Conservation (phyloP, 1,284 basidiomycete genomes). For the Ustilago sp. region DNA sequence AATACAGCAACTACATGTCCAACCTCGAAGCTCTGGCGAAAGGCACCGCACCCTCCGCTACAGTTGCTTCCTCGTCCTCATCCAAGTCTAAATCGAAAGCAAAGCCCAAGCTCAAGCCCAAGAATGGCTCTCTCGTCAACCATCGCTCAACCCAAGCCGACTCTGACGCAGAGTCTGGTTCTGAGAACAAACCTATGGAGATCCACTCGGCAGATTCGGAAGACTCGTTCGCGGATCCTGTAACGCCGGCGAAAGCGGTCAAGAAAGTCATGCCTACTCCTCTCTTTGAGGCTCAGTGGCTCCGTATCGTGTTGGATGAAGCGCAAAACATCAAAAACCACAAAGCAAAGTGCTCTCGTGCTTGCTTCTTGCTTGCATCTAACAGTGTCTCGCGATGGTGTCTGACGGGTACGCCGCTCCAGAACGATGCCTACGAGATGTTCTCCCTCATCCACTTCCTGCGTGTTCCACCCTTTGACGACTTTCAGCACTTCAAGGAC, state of each 20-base stretch:
- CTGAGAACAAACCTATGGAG: slow-evolving; percentile 15
- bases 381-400: slow-evolving; percentile 65
- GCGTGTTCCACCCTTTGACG: slow-evolving; percentile 82
- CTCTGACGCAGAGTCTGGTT: slow-evolving; percentile 39
- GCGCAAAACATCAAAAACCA: slow-evolving; percentile 97
- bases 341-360: slow-evolving; percentile 81
- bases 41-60: slow-evolving; percentile 6
- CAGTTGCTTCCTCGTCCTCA: slow-evolving; percentile 1
- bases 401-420: slow-evolving; percentile 71
- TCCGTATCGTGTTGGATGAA: slow-evolving; percentile 88
- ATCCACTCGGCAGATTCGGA: slow-evolving; percentile 69
- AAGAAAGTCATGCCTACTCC: slow-evolving; percentile 71
- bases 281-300: slow-evolving; percentile 84
- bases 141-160: slow-evolving; percentile 16
- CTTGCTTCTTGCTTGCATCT: slow-evolving; percentile 78
- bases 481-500: slow-evolving; percentile 81
- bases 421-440: slow-evolving; percentile 90
- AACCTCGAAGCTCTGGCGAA: slow-evolving; percentile 33
- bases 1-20: slow-evolving; percentile 46
- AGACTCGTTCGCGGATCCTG: slow-evolving; percentile 51
- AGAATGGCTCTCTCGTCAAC: slow-evolving; percentile 6
- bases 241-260: slow-evolving; percentile 69
- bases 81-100: slow-evolving; percentile 12
- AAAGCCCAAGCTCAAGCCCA: slow-evolving; percentile 19
- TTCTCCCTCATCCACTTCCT: slow-evolving; percentile 91